phyloP scores from a whole-genome alignment of 176 grass and related monocot species.

The Puya raimondii region DNA sequence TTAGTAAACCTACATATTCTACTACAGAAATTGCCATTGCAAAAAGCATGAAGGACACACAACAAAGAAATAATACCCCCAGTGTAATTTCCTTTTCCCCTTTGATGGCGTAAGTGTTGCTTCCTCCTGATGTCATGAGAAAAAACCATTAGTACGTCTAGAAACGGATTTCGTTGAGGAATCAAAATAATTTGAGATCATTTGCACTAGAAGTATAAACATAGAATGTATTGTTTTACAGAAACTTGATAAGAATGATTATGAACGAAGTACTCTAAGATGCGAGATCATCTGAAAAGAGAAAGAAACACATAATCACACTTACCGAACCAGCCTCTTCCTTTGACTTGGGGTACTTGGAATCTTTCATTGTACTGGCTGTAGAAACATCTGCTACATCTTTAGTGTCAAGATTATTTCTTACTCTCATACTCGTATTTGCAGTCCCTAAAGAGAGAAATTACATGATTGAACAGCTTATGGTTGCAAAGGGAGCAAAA shows the following conservation, averaged over 20 bases:
- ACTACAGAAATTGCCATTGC: not conserved
- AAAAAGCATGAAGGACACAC: not conserved
- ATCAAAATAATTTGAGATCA: not conserved
- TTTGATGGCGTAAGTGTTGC: not conserved
- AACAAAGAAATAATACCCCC: constrained; percentile 3
- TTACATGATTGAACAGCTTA: constrained; percentile 4
- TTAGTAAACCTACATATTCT: not conserved
- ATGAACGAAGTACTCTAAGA: not conserved
- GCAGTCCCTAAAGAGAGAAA: not conserved
- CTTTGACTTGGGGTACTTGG: not conserved
- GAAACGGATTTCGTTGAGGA: not conserved
- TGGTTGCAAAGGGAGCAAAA: not conserved
- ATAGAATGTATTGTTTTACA: too few relatives aligned
- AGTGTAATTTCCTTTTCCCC: constrained; percentile 2
- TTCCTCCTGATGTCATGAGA: not conserved
- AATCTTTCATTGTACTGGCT: not conserved
- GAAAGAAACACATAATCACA: not conserved
- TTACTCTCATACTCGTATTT: not conserved
- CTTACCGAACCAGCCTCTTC: not conserved
- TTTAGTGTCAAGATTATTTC: constrained; percentile 5
- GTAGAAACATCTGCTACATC: not conserved
- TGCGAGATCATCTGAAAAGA: not conserved
- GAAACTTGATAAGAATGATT: not conserved
- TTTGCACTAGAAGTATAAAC: not conserved
- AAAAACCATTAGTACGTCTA: not conserved